Conservation (phyloP, 1,139 yeast species). For the Magnusiomyces clavatus region DNA sequence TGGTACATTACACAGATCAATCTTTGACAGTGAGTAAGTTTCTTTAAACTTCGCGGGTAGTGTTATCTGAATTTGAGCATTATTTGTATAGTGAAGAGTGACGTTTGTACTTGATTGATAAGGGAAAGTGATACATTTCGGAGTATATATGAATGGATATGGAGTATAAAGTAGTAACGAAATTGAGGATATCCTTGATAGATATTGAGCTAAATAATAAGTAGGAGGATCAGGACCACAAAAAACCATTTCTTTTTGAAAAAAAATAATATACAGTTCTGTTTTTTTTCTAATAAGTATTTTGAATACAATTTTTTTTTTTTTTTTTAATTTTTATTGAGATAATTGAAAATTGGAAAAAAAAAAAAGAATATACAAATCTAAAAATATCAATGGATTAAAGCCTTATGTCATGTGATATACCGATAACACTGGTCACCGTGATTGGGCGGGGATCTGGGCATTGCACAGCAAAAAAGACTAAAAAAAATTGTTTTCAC, state of each 20-base stretch:
- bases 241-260: background rate
- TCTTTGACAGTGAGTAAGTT: background rate
- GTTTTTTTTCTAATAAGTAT: no score
- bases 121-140: background rate
- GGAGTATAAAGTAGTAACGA: slow-evolving; percentile 23
- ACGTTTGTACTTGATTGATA: background rate
- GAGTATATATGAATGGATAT: background rate
- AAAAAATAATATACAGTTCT: no score
- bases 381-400: background rate
- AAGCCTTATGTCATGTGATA: background rate
- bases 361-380: background rate
- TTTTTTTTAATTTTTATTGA: no score
- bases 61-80: background rate
- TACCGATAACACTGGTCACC: no score
- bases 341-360: background rate
- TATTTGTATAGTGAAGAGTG: background rate
- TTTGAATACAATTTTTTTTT: no score
- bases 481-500: no score
- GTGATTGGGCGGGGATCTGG: no score
- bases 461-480: no score
- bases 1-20: background rate
- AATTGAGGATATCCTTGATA: slow-evolving; percentile 26
- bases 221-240: slow-evolving; percentile 2
- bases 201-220: slow-evolving; percentile 31
- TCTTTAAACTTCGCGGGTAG: background rate